Base-by-base conservation (phyloP, 768 basidiomycete species). In the Russula vinacea region DNA sequence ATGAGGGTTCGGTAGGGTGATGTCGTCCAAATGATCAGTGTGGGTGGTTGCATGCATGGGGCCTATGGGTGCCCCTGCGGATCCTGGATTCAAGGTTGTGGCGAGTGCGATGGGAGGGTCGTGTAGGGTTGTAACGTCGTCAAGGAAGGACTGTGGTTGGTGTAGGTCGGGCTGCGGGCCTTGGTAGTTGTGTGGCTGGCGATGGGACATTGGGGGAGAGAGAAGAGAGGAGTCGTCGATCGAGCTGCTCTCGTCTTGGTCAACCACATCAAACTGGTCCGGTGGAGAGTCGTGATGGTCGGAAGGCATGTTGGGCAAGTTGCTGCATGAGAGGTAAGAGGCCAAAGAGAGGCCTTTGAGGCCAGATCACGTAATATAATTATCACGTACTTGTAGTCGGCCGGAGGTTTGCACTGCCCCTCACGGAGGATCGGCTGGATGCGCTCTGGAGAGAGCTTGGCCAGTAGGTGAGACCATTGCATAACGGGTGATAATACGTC, bases 331-430 rank as follows among this genome's bases (percentile, higher is more conserved):
- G 54, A 61, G 16, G 59, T 61, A 51, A 24, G 51, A 55, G 52
- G 39, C 49, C 44, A 33, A 55, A 54, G 16, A 49, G 29, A 33
- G 47, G 58, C 54, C 47, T 29, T 56, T 37, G 53, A 56, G 52
- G 59, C 9, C 19, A n/a, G n/a, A 60, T 65, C 47, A 65, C 64
- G 59, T 65, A 65, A 65, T 56, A 42, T 35, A 44, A n/a, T 56
- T 8, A 56, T 60, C 53, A 65, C 64, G 53, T 56, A 65, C 64
- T 51, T 55, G 47, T 65, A 56, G 64, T 60, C 55, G 54, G 64
- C 51, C 47, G 56, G 54, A 22, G 64, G 59, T 39, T 51, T 65
- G 59, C 64, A 65, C 64, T 65, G 64, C 64, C 64, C 59, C 32
- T 65, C 64, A 44, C 55, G 64, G 49, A 65, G 50, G 49, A 53